These are phyloP conservation scores for Colletotrichum simmondsii DNA, from an alignment of 2,329 filamentous ascomycete genomes.

Conservation along the genomic window DNA sequence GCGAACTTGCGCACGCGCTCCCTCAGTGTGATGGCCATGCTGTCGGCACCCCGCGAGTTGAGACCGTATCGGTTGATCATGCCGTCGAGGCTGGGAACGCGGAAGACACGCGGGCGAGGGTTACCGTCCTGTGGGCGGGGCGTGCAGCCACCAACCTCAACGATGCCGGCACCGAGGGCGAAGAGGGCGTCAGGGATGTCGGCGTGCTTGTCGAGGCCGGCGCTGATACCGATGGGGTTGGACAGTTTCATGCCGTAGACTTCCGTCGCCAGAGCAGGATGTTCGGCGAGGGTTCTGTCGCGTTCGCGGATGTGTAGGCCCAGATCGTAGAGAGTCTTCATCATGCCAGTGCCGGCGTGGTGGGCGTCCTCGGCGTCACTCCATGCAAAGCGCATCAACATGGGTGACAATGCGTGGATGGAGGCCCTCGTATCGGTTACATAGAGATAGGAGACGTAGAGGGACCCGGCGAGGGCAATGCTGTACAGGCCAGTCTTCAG, in stretches of 20 bases:
- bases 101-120: slow-evolving; percentile 87
- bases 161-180: slow-evolving; percentile 83
- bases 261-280: slow-evolving; percentile 47
- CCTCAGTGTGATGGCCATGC: slow-evolving; percentile 82
- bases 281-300: slow-evolving; percentile 49
- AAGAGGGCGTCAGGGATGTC: slow-evolving; percentile 89
- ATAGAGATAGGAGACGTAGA: slow-evolving; percentile 71
- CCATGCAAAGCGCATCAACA: slow-evolving; percentile 71
- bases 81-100: slow-evolving; percentile 83
- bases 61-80: slow-evolving; percentile 97
- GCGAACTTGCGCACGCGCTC: slow-evolving; percentile 84
- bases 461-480: slow-evolving; percentile 51
- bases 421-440: slow-evolving; percentile 80
- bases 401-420: slow-evolving; percentile 75
- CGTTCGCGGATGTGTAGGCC: slow-evolving; percentile 87
- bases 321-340: slow-evolving; percentile 79
- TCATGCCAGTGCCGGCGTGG: slow-evolving; percentile 75
- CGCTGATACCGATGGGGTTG: slow-evolving; percentile 95
- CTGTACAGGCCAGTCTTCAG: slow-evolving; percentile 53
- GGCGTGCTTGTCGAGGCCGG: slow-evolving; percentile 93
- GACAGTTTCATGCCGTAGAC: slow-evolving; percentile 82
- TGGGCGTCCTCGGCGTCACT: slow-evolving; percentile 93
- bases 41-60: slow-evolving; percentile 90
- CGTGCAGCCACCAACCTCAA: slow-evolving; percentile 93
- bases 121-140: slow-evolving; percentile 91